Percentiles rank a stretch among this genome's conserved stretches.
These are phyloP conservation scores for Raffaelea arxii DNA, from an alignment of 2,329 filamentous ascomycete genomes.

Conservation along the genomic window DNA sequence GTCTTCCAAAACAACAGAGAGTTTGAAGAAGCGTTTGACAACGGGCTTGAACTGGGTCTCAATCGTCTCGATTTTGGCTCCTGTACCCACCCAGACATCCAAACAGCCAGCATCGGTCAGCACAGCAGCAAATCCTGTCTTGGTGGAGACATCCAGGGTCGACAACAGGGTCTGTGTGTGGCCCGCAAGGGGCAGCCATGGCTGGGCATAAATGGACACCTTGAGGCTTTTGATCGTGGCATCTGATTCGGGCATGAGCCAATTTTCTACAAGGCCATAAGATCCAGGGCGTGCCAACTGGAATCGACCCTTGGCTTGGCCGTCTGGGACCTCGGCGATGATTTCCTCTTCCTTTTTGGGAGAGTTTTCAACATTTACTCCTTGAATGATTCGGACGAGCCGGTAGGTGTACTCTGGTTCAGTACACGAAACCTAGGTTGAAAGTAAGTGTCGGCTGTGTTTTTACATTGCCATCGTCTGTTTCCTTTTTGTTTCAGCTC, in stretches of 20 bases:
- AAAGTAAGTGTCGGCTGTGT: not conserved
- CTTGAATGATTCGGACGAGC: constrained; percentile 4
- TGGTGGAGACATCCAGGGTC: not conserved
- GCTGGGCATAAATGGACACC: constrained; percentile 3
- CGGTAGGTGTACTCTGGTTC: constrained; percentile 3
- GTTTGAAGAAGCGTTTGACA: not conserved
- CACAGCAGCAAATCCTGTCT: not conserved
- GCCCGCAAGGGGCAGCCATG: not conserved
- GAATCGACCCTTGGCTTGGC: not conserved
- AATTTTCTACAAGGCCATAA: not conserved
- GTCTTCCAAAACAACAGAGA: not conserved
- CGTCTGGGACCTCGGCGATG: not conserved
- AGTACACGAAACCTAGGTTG: constrained; percentile 3
- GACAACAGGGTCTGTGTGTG: constrained; percentile 3
- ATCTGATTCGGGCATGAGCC: not conserved
- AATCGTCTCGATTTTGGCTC: not conserved
- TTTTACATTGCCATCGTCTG: not conserved
- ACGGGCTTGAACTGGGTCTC: not conserved
- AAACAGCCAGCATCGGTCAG: not conserved
- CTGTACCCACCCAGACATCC: constrained; percentile 1
- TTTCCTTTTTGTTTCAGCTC: not conserved
- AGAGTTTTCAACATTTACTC: constrained; percentile 1
- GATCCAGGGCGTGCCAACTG: constrained; percentile 1
- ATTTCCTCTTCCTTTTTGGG: constrained; percentile 1
- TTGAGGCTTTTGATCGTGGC: not conserved